Base-by-base conservation (phyloP, 192 early-diverging fungal species). In the Cetraspora pellucida region DNA sequence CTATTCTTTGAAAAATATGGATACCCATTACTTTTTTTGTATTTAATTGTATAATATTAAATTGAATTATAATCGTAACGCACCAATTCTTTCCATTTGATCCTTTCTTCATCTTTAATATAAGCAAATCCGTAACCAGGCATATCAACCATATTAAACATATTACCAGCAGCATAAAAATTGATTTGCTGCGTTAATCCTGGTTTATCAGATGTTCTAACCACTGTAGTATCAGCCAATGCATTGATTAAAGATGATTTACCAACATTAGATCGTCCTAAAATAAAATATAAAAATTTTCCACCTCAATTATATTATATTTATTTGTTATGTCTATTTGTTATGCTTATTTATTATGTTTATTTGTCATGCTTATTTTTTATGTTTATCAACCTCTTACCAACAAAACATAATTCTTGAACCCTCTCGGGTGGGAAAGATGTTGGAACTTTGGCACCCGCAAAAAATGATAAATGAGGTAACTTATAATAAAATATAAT, bases 111-210 rank as follows among this genome's bases (percentile, higher is more conserved):
- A n/a, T 92, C 89, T 52, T 93, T 89, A 27, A 85, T 91, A 82
- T 86, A 91, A 3, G 93, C 93, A 82, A 94, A 94, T 37, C 93
- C 93, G 78, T 93, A 93, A 58, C 93, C 93, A 9, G 93, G 93
- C 93, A 94, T 93, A 77, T 94, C 93, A 3, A 93, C 85, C 63
- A 94, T 81, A 59, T 86, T 83, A 68, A 93, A 89, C 64, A 88
- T 85, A 13, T 81, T 81, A 17, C 84, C 86, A 17, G 85, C 90
- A 16, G 86, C 84, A 79, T 90, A 94, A 83, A 93, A 94, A 82
- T 94, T 94, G 72, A 94, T 78, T 84, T 92, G 91, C 75, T 89
- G 91, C n/a, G 93, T 94, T 23, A 93, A 74, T 28, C 93, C 93
- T 8, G 93, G 93, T 74, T 89, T 90, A 74, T 89, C 87, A 5